phyloP scores from a whole-genome alignment of 2,329 filamentous ascomycete genomes.

The Colletotrichum camelliae region DNA sequence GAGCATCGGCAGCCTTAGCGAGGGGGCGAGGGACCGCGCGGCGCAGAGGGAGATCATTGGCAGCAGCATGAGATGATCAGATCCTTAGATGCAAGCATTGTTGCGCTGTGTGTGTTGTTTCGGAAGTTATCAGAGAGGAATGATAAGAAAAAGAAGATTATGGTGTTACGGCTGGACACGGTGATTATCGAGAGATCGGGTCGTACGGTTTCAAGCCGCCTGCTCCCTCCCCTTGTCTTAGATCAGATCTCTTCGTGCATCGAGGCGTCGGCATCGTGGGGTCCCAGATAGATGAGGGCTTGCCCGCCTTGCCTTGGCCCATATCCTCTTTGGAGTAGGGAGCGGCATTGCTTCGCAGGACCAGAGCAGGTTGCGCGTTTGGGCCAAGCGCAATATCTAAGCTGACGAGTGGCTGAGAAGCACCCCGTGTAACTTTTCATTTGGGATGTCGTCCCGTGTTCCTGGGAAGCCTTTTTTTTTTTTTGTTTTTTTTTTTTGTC shows the following conservation, averaged over 20 bases:
- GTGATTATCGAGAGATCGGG: conserved; percentile 15
- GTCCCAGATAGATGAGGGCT: background rate
- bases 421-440: background rate
- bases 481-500: background rate
- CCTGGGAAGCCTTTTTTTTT: background rate
- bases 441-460: background rate
- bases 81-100: background rate
- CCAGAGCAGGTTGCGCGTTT: background rate
- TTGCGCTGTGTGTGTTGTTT: background rate
- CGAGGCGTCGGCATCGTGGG: background rate
- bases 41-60: conserved; percentile 89
- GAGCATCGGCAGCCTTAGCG: conserved; percentile 83
- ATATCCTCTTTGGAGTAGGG: background rate
- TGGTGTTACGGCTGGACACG: background rate
- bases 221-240: background rate
- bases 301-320: background rate
- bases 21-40: conserved; percentile 82
- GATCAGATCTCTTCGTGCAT: background rate
- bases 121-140: background rate
- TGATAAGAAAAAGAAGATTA: background rate
- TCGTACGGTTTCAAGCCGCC: background rate
- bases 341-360: background rate
- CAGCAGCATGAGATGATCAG: conserved; percentile 52
- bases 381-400: background rate
- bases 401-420: background rate